phyloP scores from a whole-genome alignment of 768 basidiomycete species.

The Lactarius indigo region DNA sequence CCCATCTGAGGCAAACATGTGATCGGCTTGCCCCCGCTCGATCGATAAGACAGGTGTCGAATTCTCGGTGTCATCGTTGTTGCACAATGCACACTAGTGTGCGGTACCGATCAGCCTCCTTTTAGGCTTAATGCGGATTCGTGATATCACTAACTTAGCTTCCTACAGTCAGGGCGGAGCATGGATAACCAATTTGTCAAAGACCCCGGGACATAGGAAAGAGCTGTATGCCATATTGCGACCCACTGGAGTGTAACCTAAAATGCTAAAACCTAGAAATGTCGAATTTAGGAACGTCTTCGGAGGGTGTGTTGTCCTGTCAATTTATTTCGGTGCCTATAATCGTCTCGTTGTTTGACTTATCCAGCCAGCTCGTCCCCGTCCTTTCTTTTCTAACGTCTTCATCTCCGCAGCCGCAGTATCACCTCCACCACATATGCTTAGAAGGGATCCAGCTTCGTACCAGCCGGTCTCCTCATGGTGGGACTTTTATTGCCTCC shows the following conservation, averaged over 20 bases:
- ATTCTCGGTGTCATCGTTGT: background rate
- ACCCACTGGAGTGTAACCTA: conserved; percentile 3
- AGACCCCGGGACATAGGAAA: conserved; percentile 3
- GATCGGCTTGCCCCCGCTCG: background rate
- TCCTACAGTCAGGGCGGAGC: background rate
- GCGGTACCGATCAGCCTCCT: conserved; percentile 12
- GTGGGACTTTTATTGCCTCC: background rate
- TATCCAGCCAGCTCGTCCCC: background rate
- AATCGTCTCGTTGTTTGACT: background rate
- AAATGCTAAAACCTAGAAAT: conserved; percentile 23
- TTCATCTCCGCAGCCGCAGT: conserved; percentile 2
- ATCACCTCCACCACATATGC: background rate
- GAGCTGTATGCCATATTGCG: background rate
- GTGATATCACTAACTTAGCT: background rate
- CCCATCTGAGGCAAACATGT: background rate
- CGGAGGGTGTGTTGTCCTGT: background rate
- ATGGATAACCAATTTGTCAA: background rate
- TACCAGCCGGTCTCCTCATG: background rate
- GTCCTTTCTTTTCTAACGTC: background rate
- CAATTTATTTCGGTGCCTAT: conserved; percentile 12
- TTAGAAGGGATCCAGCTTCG: background rate
- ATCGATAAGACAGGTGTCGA: conserved; percentile 20
- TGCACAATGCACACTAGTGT: background rate
- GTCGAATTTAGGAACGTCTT: conserved; percentile 4
- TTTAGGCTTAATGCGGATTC: background rate